A percentile compares a stretch with the other conserved stretches of the same genome.
Conservation (phyloP, 306 rosid species). For the Begonia fuchsioides region DNA sequence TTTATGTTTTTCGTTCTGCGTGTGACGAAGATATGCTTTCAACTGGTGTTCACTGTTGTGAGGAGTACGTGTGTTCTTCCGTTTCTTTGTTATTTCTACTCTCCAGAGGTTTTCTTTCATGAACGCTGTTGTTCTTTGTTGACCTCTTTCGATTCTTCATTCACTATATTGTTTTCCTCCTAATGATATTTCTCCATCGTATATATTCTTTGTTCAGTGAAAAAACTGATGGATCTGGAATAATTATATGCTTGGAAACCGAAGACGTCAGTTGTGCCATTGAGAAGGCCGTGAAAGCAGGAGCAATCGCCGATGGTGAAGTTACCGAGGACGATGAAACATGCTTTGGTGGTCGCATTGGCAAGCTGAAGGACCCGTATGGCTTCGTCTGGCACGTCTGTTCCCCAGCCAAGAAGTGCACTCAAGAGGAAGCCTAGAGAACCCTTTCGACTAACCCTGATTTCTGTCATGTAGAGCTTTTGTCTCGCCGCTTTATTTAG, state of each 20-base stretch:
- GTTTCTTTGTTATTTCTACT: too few species aligned
- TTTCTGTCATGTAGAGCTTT: too few species aligned
- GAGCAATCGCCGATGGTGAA: conserved; percentile 34
- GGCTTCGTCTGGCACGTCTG: conserved; percentile 45
- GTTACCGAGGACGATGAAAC: conserved; percentile 38
- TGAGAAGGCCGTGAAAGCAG: conserved; percentile 40
- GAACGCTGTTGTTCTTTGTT: too few species aligned
- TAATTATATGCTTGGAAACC: conserved; percentile 41
- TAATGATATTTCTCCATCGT: background rate
- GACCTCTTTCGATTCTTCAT: too few species aligned
- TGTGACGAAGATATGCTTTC: too few species aligned
- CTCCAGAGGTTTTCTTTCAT: too few species aligned
- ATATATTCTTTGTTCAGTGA: conserved; percentile 9
- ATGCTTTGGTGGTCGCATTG: conserved; percentile 38
- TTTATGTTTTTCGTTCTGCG: too few species aligned
- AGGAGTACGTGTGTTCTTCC: too few species aligned
- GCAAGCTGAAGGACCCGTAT: conserved; percentile 56
- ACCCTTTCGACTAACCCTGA: background rate
- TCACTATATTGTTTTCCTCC: too few species aligned
- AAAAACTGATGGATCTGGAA: conserved; percentile 18
- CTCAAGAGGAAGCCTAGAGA: conserved; percentile 13
- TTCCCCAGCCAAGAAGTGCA: conserved; percentile 12
- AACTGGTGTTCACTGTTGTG: too few species aligned
- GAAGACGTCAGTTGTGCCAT: conserved; percentile 36
- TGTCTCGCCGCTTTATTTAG: too few species aligned